phyloP scores from a whole-genome alignment of 2,329 filamentous ascomycete species.

The Fusarium proliferatum region DNA sequence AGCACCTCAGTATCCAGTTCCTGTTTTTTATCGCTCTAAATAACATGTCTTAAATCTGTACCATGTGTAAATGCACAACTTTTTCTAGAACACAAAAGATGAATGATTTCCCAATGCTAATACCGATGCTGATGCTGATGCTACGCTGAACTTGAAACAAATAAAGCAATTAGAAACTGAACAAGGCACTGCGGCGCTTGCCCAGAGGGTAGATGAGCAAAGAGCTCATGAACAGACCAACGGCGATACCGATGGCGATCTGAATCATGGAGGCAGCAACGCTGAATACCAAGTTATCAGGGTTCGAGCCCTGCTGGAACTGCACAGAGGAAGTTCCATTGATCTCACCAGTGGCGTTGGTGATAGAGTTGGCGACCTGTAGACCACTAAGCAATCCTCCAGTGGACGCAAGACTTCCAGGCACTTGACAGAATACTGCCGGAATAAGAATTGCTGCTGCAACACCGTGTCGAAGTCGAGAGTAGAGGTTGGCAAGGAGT shows the following conservation, averaged over 20 bases:
- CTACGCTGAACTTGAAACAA: slow-evolving; percentile 4
- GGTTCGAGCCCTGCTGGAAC: slow-evolving; percentile 31
- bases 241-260: slow-evolving; percentile 63
- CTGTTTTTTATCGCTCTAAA: slow-evolving; percentile 6
- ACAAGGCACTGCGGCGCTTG: slow-evolving; percentile 61
- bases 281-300: slow-evolving; percentile 56
- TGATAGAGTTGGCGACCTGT: slow-evolving; percentile 57
- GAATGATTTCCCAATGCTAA: background rate
- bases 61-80: slow-evolving; percentile 4
- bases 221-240: slow-evolving; percentile 62
- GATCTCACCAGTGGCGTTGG: slow-evolving; percentile 49
- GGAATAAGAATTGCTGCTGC: slow-evolving; percentile 60
- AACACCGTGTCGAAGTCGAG: slow-evolving; percentile 65
- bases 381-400: slow-evolving; percentile 60
- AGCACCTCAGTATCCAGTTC: background rate
- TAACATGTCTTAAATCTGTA: background rate
- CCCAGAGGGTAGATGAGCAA: slow-evolving; percentile 62
- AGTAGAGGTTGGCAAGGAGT: slow-evolving; percentile 81
- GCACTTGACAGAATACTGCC: slow-evolving; percentile 61
- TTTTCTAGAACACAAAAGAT: background rate
- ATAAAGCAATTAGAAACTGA: slow-evolving; percentile 54
- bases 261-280: slow-evolving; percentile 64
- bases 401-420: slow-evolving; percentile 59
- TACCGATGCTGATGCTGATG: slow-evolving; percentile 21
- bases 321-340: slow-evolving; percentile 50